Evolutionary conservation across 2,329 filamentous ascomycete genomes (phyloP).

Genomic region (Cercospora sesami): DNA sequence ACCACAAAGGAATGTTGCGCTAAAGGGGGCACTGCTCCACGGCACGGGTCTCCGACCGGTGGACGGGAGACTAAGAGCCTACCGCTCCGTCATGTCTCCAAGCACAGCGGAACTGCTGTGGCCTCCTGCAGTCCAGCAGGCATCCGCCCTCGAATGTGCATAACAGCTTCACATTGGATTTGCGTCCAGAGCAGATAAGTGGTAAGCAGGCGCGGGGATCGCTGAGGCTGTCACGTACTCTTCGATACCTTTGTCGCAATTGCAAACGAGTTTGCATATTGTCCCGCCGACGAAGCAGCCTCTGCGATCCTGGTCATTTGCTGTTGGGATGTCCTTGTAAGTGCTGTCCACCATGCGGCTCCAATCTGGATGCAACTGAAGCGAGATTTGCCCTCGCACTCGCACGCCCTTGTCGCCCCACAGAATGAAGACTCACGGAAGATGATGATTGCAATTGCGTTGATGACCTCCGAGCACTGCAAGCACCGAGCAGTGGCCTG

Average conservation of each 20-base stretch:
- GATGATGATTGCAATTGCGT: background rate
- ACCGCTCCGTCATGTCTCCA: background rate
- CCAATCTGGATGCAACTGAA: background rate
- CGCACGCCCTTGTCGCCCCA: background rate
- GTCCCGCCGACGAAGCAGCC: background rate
- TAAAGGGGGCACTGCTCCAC: background rate
- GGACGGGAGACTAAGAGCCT: background rate
- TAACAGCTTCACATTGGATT: background rate
- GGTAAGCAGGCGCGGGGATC: background rate
- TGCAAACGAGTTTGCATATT: too few relatives aligned
- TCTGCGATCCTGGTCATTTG: background rate
- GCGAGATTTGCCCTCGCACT: background rate
- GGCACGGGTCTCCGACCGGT: background rate
- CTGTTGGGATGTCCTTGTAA: background rate
- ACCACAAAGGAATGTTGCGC: background rate
- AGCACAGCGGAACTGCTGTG: background rate
- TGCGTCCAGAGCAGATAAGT: background rate
- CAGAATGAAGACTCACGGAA: background rate
- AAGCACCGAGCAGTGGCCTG: background rate
- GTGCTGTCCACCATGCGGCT: background rate
- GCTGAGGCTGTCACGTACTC: background rate
- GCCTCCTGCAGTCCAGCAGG: background rate
- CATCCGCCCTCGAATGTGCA: background rate
- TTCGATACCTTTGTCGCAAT: background rate
- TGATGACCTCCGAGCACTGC: background rate